These are phyloP conservation scores for Acanthamoeba lenticulata DNA, from an alignment of 208 protist genomes.

Conservation along the genomic window DNA sequence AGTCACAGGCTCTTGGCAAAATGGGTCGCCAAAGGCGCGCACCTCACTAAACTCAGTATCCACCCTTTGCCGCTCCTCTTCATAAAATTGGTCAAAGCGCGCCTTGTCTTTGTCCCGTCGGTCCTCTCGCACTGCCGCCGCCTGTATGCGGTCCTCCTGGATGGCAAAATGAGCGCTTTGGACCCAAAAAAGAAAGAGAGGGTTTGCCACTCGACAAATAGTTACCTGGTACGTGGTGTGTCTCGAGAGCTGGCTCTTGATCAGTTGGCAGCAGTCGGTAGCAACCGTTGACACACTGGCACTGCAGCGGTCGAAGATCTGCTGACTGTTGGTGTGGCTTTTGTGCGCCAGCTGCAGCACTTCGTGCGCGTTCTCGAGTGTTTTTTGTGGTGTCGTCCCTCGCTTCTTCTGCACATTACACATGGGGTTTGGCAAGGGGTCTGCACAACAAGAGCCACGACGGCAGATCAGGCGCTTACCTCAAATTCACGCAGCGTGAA, in stretches of 20 bases:
- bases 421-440: too few species aligned
- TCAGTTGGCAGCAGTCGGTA: background rate
- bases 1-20: background rate
- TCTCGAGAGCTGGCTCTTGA: conserved; percentile 9
- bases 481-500: background rate
- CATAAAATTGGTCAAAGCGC: background rate
- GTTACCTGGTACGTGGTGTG: conserved; percentile 17
- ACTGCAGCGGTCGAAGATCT: background rate
- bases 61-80: background rate
- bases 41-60: conserved; percentile 14
- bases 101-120: background rate
- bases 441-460: too few species aligned
- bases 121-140: background rate
- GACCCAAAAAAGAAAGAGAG: too few species aligned
- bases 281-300: background rate
- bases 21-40: background rate
- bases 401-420: conserved; percentile 38
- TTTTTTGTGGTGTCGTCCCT: background rate
- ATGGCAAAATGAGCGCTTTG: too few species aligned
- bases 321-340: background rate
- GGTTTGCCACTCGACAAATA: too few species aligned
- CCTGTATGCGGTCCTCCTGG: background rate
- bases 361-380: background rate
- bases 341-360: conserved; percentile 28
- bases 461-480: too few species aligned